Percentiles rank a stretch among this genome's conserved stretches.
These are phyloP conservation scores for Thraustochytrium sp. DNA, from an alignment of 352 stramenopile genomes.

Conservation along the genomic window DNA sequence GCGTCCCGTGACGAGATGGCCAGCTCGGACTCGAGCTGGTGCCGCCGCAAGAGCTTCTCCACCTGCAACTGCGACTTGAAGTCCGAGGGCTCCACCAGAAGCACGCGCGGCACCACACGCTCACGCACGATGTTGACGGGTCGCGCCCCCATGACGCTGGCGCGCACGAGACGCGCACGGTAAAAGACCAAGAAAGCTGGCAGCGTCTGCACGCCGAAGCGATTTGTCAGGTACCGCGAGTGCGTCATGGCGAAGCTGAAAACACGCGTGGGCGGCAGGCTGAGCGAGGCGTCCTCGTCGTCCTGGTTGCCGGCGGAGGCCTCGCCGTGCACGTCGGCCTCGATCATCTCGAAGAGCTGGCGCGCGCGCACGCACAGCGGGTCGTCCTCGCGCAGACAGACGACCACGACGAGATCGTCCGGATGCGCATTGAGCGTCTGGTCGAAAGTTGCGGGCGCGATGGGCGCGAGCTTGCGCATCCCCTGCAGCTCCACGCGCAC, in stretches of 20 bases:
- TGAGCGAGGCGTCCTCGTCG: conserved; percentile 44
- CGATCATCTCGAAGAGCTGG: conserved; percentile 39
- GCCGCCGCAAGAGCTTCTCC: conserved; percentile 40
- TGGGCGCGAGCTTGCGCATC: conserved; percentile 51
- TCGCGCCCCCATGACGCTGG: conserved; percentile 61
- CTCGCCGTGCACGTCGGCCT: conserved; percentile 53
- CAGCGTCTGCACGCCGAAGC: conserved; percentile 63
- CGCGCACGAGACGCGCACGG: conserved; percentile 58
- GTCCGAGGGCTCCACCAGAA: conserved; percentile 19
- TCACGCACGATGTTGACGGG: conserved; percentile 40
- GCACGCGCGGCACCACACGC: conserved; percentile 49
- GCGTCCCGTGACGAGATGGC: not conserved
- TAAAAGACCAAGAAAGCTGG: conserved; percentile 74
- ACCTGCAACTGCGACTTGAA: conserved; percentile 34
- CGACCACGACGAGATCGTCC: conserved; percentile 63
- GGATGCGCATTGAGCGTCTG: conserved; percentile 54
- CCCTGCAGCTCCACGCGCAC: conserved; percentile 55
- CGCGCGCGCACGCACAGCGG: conserved; percentile 34
- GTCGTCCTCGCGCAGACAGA: conserved; percentile 65
- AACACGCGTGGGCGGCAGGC: conserved; percentile 51
- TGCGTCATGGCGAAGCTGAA: conserved; percentile 69
- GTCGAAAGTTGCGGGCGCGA: conserved; percentile 58
- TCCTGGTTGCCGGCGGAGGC: conserved; percentile 55
- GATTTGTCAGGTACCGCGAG: conserved; percentile 57
- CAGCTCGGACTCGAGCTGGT: conserved; percentile 36